Percentiles rank a stretch among this genome's conserved stretches.
Conservation (phyloP, 139 green algal species). For the Trebouxia sp. region DNA sequence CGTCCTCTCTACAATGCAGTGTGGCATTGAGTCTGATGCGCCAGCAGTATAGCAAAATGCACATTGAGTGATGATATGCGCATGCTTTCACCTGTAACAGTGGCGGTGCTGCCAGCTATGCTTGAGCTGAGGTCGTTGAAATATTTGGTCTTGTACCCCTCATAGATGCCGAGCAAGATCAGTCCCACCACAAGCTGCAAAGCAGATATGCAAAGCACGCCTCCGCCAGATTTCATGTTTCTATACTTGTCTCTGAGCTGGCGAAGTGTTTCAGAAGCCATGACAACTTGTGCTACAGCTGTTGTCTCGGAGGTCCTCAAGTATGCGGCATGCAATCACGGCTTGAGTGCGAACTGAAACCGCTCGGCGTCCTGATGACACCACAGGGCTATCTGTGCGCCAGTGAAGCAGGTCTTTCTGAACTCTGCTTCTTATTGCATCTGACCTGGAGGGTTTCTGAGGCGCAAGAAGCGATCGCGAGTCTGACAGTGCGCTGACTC, state of each 20-base stretch:
- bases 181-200: slow-evolving; percentile 54
- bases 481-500: too few relatives aligned
- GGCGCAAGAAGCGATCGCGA: too few relatives aligned
- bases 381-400: background rate
- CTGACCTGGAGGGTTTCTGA: too few relatives aligned
- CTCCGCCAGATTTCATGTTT: slow-evolving; percentile 33
- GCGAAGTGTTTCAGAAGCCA: background rate
- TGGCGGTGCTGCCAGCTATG: background rate
- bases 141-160: slow-evolving; percentile 47
- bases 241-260: background rate
- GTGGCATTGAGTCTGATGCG: background rate
- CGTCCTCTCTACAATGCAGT: background rate
- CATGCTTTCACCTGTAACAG: background rate
- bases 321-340: too few relatives aligned
- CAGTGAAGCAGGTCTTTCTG: too few relatives aligned
- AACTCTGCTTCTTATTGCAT: too few relatives aligned
- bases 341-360: background rate
- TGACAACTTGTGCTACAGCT: background rate
- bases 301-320: too few relatives aligned
- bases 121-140: background rate
- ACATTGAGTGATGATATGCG: too few relatives aligned
- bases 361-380: background rate
- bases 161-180: slow-evolving; percentile 52
- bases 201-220: slow-evolving; percentile 51
- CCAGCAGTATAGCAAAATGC: too few relatives aligned